Percentiles rank a stretch among this genome's conserved stretches.
Evolutionary conservation across 768 basidiomycete genomes (phyloP).

Genomic region (Tubosaeta sp.): DNA sequence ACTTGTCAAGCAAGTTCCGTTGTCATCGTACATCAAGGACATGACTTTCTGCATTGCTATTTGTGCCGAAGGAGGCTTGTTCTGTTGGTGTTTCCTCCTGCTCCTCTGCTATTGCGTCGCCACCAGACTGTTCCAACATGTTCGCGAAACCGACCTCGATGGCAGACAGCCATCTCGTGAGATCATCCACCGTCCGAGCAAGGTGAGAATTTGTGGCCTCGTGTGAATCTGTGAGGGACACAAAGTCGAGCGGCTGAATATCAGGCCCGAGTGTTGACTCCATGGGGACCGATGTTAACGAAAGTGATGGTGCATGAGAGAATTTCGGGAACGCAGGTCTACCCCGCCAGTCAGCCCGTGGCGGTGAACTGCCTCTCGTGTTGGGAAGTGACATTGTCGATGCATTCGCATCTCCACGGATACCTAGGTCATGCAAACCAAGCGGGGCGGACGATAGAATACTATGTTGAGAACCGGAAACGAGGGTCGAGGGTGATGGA

Average conservation of each 20-base stretch:
- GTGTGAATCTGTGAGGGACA: conserved; percentile 44
- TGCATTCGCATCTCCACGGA: conserved; percentile 31
- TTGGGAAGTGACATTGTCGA: conserved; percentile 40
- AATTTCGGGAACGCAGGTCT: conserved; percentile 22
- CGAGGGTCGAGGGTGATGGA: conserved; percentile 59
- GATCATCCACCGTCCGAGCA: conserved; percentile 66
- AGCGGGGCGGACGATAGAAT: conserved; percentile 38
- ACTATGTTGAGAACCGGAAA: conserved; percentile 35
- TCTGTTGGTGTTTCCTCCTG: conserved; percentile 41
- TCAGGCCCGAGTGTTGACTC: conserved; percentile 38
- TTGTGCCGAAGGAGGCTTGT: conserved; percentile 8
- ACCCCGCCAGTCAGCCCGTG: conserved; percentile 20
- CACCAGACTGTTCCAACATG: conserved; percentile 52
- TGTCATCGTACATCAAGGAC: conserved; percentile 7
- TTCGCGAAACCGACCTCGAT: conserved; percentile 69
- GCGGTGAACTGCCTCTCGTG: conserved; percentile 30
- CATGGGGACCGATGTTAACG: conserved; percentile 32
- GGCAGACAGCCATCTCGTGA: conserved; percentile 70
- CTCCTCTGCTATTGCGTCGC: conserved; percentile 62
- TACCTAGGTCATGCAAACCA: conserved; percentile 24
- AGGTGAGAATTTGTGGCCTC: conserved; percentile 68
- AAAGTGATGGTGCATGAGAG: conserved; percentile 29
- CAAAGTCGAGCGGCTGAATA: conserved; percentile 69
- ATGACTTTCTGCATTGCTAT: conserved; percentile 7
- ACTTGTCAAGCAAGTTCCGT: conserved; percentile 19